A percentile compares a stretch with the other conserved stretches of the same genome.
phyloP scores from a whole-genome alignment of 1,284 basidiomycete species.

The Fistulinella staudtii region DNA sequence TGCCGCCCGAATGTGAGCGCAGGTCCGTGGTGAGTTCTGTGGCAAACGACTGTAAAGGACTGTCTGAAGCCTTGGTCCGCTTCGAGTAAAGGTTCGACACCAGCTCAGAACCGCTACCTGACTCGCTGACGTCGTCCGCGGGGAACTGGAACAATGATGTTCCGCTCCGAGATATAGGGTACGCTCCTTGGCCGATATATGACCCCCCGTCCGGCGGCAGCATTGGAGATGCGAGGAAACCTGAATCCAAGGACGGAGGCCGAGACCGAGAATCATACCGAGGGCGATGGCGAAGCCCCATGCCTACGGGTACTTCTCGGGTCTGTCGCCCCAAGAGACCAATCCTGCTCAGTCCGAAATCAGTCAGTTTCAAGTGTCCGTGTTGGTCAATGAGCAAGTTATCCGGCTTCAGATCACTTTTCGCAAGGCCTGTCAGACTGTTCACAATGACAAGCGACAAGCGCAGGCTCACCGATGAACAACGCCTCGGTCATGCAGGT shows the following conservation, averaged over 20 bases:
- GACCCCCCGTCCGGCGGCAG: conserved; percentile 67
- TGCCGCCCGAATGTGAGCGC: conserved; percentile 56
- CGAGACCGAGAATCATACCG: conserved; percentile 67
- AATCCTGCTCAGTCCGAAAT: conserved; percentile 96
- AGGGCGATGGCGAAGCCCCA: conserved; percentile 48
- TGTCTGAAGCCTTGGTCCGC: conserved; percentile 58
- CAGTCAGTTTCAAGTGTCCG: conserved; percentile 95
- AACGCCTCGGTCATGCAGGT: conserved; percentile 89
- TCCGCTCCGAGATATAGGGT: conserved; percentile 53
- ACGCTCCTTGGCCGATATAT: conserved; percentile 73
- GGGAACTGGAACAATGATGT: conserved; percentile 62
- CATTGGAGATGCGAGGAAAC: conserved; percentile 71
- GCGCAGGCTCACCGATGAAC: conserved; percentile 84
- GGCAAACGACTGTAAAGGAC: conserved; percentile 78
- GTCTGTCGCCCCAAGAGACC: conserved; percentile 97
- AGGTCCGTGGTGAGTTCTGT: conserved; percentile 79
- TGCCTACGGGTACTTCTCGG: conserved; percentile 64
- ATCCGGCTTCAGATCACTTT: conserved; percentile 95
- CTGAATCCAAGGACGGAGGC: conserved; percentile 80
- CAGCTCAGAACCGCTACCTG: conserved; percentile 78
- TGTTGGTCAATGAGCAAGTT: conserved; percentile 95
- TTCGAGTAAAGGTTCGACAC: conserved; percentile 55
- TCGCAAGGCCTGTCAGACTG: conserved; percentile 11
- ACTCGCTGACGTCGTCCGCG: conserved; percentile 80
- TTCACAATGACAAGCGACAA: not conserved